phyloP scores from a whole-genome alignment of 495 filamentous ascomycete species.

The Parachaetomium inaequale region DNA sequence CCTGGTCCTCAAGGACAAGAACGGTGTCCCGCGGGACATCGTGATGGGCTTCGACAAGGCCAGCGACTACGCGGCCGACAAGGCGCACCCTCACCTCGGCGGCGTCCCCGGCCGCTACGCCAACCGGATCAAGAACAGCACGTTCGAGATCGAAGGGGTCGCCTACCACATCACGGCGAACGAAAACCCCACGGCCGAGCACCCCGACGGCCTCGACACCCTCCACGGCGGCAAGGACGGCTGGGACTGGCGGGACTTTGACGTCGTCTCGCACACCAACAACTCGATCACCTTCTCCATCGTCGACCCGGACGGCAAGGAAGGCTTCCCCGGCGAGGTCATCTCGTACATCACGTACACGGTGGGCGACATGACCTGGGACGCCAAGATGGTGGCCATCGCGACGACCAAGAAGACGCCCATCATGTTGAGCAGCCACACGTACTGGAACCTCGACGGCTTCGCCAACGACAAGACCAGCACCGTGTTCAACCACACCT shows the following conservation, averaged over 20 bases:
- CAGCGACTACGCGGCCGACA: constrained; percentile 62
- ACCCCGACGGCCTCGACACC: constrained; percentile 58
- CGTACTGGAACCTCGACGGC: constrained; percentile 88
- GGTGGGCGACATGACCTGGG: constrained; percentile 46
- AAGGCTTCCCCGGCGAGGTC: constrained; percentile 79
- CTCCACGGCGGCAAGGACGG: constrained; percentile 80
- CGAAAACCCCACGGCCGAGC: constrained; percentile 55
- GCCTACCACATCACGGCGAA: constrained; percentile 65
- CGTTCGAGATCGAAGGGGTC: constrained; percentile 65
- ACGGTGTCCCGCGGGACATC: constrained; percentile 62
- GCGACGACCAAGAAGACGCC: constrained; percentile 58
- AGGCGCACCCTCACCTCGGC: constrained; percentile 70
- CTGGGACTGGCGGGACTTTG: constrained; percentile 80
- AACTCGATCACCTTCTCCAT: constrained; percentile 76
- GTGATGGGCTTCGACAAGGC: constrained; percentile 79
- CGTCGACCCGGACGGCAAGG: constrained; percentile 63
- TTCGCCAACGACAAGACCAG: constrained; percentile 62
- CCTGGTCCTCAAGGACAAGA: constrained; percentile 66
- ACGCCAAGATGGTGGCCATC: constrained; percentile 53
- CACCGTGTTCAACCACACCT: constrained; percentile 64
- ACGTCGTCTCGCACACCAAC: constrained; percentile 62
- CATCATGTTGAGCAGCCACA: constrained; percentile 63
- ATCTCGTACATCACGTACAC: constrained; percentile 75
- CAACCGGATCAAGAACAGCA: constrained; percentile 83
- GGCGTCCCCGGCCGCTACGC: constrained; percentile 77